phyloP scores from a whole-genome alignment of 2,329 filamentous ascomycete species.

The Scedosporium aurantiacum region DNA sequence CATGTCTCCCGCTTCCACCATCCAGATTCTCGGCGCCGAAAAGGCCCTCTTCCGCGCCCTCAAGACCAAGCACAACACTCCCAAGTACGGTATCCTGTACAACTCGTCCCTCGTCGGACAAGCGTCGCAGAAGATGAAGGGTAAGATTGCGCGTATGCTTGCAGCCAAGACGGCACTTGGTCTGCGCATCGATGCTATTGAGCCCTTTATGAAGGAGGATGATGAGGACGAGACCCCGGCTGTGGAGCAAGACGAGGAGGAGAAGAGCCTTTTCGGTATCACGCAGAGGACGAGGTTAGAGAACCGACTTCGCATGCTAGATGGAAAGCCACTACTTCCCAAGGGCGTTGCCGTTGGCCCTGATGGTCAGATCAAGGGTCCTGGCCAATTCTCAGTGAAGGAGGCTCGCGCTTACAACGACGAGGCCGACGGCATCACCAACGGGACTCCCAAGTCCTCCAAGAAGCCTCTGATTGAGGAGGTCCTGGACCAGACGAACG shows the following conservation, averaged over 20 bases:
- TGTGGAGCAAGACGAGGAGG: constrained; percentile 73
- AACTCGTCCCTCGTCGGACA: constrained; percentile 91
- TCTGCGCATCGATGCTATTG: constrained; percentile 72
- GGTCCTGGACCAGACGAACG: constrained; percentile 15
- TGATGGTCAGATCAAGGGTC: constrained; percentile 51
- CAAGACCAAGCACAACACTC: constrained; percentile 98
- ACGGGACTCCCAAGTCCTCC: constrained; percentile 17
- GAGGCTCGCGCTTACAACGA: constrained; percentile 90
- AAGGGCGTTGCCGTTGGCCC: constrained; percentile 66
- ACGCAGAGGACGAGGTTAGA: constrained; percentile 62
- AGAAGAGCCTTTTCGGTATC: constrained; percentile 72
- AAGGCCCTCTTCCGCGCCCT: constrained; percentile 97
- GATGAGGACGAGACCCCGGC: constrained; percentile 49
- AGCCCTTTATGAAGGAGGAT: constrained; percentile 58
- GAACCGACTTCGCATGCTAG: constrained; percentile 63
- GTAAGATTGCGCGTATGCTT: constrained; percentile 95
- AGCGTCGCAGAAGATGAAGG: constrained; percentile 96
- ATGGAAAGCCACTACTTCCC: constrained; percentile 79
- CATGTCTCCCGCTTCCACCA: constrained; percentile 88
- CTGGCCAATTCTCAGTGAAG: constrained; percentile 82
- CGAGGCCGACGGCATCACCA: constrained; percentile 73
- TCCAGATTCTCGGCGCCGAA: constrained; percentile 96
- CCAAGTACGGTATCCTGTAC: constrained; percentile 94
- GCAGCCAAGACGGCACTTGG: constrained; percentile 88
- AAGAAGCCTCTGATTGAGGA: constrained; percentile 38